Evolutionary conservation across 768 basidiomycete genomes (phyloP).

Genomic region (Lentinula raphanica): DNA sequence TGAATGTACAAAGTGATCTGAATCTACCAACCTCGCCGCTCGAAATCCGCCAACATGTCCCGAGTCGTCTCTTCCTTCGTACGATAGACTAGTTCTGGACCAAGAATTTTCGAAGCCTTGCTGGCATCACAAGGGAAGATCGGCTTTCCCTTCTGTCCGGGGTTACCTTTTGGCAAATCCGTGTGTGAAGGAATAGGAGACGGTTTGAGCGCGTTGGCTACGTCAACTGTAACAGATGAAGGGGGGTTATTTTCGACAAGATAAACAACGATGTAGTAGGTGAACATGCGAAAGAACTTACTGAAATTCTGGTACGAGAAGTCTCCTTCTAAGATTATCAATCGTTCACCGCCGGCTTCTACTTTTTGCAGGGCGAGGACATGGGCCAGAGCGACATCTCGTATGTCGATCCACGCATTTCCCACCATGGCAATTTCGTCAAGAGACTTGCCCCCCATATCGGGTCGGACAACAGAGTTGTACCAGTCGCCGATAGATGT

Average conservation of each 20-base stretch:
- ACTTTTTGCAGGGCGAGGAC: slow-evolving; percentile 40
- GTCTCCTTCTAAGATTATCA: slow-evolving; percentile 37
- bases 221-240: slow-evolving; percentile 28
- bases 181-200: slow-evolving; percentile 19
- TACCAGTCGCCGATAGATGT: slow-evolving; percentile 30
- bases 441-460: slow-evolving; percentile 17
- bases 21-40: slow-evolving; percentile 24
- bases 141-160: slow-evolving; percentile 19
- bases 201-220: slow-evolving; percentile 21
- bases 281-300: slow-evolving; percentile 8
- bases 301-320: slow-evolving; percentile 19
- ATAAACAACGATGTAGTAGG: too few species aligned
- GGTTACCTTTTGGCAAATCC: slow-evolving; percentile 19
- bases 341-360: slow-evolving; percentile 47
- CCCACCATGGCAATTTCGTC: slow-evolving; percentile 19
- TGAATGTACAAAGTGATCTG: too few species aligned
- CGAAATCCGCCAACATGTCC: slow-evolving; percentile 29
- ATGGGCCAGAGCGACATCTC: slow-evolving; percentile 51
- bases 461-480: slow-evolving; percentile 22
- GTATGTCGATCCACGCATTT: slow-evolving; percentile 37
- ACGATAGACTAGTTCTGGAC: slow-evolving; percentile 21
- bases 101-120: slow-evolving; percentile 25
- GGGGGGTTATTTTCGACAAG: not conserved
- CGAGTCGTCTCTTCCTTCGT: slow-evolving; percentile 23
- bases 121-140: slow-evolving; percentile 19